Evolutionary conservation across 2,329 filamentous ascomycete genomes (phyloP).

Genomic region (Sporothrix pseudoabietina): DNA sequence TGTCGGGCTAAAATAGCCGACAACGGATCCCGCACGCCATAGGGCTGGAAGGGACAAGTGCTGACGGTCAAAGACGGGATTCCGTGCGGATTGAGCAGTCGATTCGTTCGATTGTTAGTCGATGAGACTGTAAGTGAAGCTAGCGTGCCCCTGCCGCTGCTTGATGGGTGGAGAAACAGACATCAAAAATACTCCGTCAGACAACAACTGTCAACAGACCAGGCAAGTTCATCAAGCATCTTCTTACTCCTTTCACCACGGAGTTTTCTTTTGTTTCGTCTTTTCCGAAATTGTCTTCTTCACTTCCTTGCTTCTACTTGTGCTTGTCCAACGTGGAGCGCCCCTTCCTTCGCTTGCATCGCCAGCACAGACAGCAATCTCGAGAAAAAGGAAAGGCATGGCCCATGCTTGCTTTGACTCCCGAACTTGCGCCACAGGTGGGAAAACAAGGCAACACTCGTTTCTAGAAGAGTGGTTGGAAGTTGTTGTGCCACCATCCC

Average conservation of each 20-base stretch:
- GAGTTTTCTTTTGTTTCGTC: neutral
- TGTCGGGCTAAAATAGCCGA: neutral
- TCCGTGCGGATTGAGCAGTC: neutral
- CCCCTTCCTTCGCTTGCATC: neutral
- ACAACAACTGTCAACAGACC: neutral
- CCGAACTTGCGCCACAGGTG: neutral
- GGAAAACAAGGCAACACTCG: neutral
- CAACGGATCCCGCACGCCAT: neutral
- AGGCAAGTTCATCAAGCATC: neutral
- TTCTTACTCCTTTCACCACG: neutral
- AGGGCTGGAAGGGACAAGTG: constrained; percentile 18
- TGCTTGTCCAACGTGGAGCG: neutral
- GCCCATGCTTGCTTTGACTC: neutral
- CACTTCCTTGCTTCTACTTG: neutral
- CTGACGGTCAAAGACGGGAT: constrained; percentile 22
- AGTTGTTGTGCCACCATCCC: neutral
- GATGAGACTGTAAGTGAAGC: neutral
- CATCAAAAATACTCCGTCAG: neutral
- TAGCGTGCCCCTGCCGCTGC: neutral
- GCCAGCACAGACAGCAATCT: neutral
- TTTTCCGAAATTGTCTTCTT: neutral
- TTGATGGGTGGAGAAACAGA: neutral
- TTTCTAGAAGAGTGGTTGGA: too few relatives aligned
- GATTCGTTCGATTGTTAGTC: neutral
- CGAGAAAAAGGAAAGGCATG: too few relatives aligned